Conservation (phyloP, 495 filamentous ascomycete genomes). For the Aspergillus incahuasiensis region DNA sequence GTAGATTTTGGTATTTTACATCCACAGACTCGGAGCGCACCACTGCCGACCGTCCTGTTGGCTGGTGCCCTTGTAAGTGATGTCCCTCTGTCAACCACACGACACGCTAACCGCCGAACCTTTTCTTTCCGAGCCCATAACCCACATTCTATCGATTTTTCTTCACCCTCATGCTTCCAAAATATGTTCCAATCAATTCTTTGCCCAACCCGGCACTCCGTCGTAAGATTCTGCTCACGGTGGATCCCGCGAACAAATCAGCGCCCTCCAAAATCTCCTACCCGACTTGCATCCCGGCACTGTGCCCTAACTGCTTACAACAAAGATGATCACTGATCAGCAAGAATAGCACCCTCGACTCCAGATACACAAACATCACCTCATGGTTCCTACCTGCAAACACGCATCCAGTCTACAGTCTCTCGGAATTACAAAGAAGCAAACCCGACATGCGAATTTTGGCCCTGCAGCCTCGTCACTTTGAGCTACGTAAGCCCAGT, state of each 20-base stretch:
- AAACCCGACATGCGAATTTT: not conserved
- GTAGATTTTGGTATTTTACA: conserved; percentile 9
- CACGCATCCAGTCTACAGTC: not conserved
- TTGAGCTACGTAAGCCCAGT: conserved; percentile 22
- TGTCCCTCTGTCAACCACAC: conserved; percentile 2
- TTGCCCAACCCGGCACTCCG: not conserved
- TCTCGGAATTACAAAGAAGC: not conserved
- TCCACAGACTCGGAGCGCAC: not conserved
- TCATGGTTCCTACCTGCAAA: not conserved
- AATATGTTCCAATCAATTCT: not conserved
- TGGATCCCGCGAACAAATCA: not conserved
- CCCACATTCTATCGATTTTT: not conserved
- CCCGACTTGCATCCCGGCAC: conserved; percentile 3
- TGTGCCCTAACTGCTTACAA: conserved; percentile 1
- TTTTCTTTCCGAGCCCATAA: not conserved
- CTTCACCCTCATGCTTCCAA: not conserved
- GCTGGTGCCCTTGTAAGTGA: not conserved
- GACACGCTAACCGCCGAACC: not conserved
- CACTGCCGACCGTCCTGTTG: not conserved
- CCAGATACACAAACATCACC: not conserved
- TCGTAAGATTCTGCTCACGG: not conserved
- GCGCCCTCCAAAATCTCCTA: not conserved
- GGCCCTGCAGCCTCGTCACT: conserved; percentile 9
- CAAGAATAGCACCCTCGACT: not conserved
- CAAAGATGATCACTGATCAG: not conserved